Conservation (phyloP, 2,329 filamentous ascomycete genomes). For the Colletotrichum destructivum region DNA sequence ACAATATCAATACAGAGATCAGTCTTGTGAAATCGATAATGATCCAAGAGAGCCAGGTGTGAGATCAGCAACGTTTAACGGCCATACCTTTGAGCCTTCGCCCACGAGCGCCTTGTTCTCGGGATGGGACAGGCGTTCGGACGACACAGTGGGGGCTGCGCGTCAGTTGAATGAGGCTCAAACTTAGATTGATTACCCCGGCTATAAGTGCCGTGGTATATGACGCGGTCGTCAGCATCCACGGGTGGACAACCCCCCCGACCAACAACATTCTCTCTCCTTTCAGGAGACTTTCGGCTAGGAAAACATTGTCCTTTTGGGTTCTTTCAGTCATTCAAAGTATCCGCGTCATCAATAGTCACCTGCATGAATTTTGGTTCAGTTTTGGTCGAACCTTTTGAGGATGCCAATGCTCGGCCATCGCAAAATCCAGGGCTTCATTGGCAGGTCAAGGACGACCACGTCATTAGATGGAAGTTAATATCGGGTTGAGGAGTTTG, state of each 20-base stretch:
- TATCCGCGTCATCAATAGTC: background rate
- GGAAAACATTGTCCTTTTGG: too few species aligned
- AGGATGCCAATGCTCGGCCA: background rate
- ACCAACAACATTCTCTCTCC: background rate
- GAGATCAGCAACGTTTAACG: background rate
- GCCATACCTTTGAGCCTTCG: background rate
- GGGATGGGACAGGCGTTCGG: background rate
- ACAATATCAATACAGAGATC: too few species aligned
- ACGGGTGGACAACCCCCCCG: background rate
- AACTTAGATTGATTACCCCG: conserved; percentile 17
- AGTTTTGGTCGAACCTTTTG: background rate
- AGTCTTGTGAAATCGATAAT: background rate
- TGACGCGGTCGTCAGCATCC: background rate
- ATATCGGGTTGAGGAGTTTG: background rate
- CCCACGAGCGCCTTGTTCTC: too few species aligned
- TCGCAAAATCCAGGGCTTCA: background rate
- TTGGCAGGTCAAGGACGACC: conserved; percentile 1
- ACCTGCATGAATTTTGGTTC: background rate
- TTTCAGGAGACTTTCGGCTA: background rate
- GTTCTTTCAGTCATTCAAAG: too few species aligned
- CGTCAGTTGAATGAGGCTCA: background rate
- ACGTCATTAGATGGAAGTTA: background rate
- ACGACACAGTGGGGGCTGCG: background rate
- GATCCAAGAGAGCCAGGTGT: too few species aligned
- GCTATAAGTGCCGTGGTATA: background rate